phyloP scores from a whole-genome alignment of 2,329 filamentous ascomycete species.

The Pyrenophora teres region DNA sequence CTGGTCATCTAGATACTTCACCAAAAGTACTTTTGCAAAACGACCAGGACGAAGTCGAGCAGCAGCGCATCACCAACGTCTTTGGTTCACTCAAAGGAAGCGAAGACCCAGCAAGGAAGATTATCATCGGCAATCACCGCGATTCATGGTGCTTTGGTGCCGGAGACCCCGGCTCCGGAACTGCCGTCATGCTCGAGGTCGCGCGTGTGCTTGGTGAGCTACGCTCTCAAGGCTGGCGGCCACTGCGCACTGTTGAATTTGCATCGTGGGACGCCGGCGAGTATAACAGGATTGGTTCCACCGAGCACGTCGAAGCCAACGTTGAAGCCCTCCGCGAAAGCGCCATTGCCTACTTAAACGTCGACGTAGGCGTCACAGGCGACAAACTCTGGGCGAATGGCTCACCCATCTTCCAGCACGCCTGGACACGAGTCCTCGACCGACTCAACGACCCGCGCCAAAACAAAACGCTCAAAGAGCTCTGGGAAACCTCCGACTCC shows the following conservation, averaged over 20 bases:
- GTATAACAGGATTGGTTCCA: slow-evolving; percentile 92
- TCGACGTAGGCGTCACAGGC: slow-evolving; percentile 81
- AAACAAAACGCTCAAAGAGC: slow-evolving; percentile 72
- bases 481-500: slow-evolving; percentile 70
- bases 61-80: slow-evolving; percentile 90
- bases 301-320: slow-evolving; percentile 90
- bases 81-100: slow-evolving; percentile 82
- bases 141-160: slow-evolving; percentile 92
- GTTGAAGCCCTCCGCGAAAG: slow-evolving; percentile 72
- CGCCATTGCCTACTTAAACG: slow-evolving; percentile 87
- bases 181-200: slow-evolving; percentile 88
- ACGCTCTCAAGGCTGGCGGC: slow-evolving; percentile 78
- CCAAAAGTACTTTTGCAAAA: slow-evolving; percentile 84
- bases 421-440: slow-evolving; percentile 73
- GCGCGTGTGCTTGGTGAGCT: slow-evolving; percentile 83
- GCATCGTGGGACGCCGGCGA: slow-evolving; percentile 94
- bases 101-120: slow-evolving; percentile 79
- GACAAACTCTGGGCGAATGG: slow-evolving; percentile 75
- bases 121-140: slow-evolving; percentile 91
- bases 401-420: slow-evolving; percentile 76
- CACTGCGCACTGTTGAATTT: slow-evolving; percentile 92
- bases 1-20: slow-evolving; percentile 70
- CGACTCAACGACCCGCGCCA: slow-evolving; percentile 72
- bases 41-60: slow-evolving; percentile 78
- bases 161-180: slow-evolving; percentile 80